Evolutionary conservation across 345 rosid species (phyloP).

Genomic region (Pistacia vera): DNA sequence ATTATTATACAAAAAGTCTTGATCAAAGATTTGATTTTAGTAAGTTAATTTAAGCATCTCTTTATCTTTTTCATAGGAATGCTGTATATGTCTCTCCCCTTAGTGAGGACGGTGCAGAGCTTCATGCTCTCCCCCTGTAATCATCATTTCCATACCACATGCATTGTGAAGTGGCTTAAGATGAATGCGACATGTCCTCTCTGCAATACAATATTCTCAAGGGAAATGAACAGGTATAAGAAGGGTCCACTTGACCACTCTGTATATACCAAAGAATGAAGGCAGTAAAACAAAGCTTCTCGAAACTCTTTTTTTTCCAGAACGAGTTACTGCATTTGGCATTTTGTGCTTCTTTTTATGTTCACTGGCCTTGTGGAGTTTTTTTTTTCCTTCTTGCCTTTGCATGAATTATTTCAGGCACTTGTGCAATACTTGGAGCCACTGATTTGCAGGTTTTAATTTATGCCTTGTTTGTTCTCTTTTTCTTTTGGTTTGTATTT

Average conservation of each 20-base stretch:
- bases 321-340: not conserved
- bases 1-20: not conserved
- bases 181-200: slow-evolving; percentile 99
- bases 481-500: not conserved
- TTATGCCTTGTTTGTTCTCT: not conserved
- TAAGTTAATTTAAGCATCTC: not conserved
- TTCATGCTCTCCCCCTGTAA: slow-evolving; percentile 86
- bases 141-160: slow-evolving; percentile 88
- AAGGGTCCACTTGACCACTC: not conserved
- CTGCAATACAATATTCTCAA: slow-evolving; percentile 95
- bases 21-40: not conserved
- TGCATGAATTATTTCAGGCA: slow-evolving; percentile 15
- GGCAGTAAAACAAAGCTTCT: slow-evolving; percentile 16
- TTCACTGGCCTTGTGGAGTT: not conserved
- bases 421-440: slow-evolving; percentile 9
- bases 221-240: slow-evolving; percentile 70
- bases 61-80: slow-evolving; percentile 52
- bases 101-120: slow-evolving; percentile 89
- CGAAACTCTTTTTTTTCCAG: slow-evolving; percentile 2
- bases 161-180: slow-evolving; percentile 96
- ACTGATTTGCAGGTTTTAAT: not conserved
- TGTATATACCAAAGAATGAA: slow-evolving; percentile 26
- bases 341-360: slow-evolving; percentile 18
- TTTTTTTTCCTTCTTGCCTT: not conserved
- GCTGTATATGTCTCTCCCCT: slow-evolving; percentile 84